A percentile compares a stretch with the other conserved stretches of the same genome.
Conservation (phyloP, 192 early-diverging fungal genomes). For the Backusella tuberculispora region DNA sequence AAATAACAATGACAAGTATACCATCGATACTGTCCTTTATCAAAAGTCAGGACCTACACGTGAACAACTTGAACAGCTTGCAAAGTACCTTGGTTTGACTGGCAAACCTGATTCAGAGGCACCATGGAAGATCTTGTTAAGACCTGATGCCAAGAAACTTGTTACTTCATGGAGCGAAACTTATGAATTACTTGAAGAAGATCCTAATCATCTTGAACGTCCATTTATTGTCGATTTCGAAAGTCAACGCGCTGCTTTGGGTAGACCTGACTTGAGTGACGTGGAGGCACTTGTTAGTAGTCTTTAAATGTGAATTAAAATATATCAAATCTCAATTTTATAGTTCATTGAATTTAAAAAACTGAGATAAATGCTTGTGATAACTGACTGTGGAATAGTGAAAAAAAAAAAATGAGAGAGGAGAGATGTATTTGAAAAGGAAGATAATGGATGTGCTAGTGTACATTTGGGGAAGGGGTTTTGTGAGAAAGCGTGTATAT, state of each 20-base stretch:
- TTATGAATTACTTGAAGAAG: constrained; percentile 22
- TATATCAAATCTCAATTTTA: too few relatives aligned
- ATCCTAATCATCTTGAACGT: constrained; percentile 35
- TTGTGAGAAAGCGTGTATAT: too few relatives aligned
- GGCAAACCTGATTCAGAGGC: constrained; percentile 10
- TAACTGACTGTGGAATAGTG: too few relatives aligned
- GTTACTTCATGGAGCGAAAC: constrained; percentile 18
- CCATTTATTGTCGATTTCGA: constrained; percentile 47
- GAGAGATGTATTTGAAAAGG: too few relatives aligned
- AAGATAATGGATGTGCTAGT: too few relatives aligned
- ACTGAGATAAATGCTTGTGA: too few relatives aligned
- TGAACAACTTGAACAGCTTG: constrained; percentile 26
- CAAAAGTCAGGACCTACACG: constrained; percentile 27
- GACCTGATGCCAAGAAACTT: constrained; percentile 38
- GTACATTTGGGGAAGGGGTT: too few relatives aligned
- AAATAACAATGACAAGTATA: constrained; percentile 3
- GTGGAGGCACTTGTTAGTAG: constrained; percentile 31
- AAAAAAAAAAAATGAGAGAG: too few relatives aligned
- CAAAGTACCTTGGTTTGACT: constrained; percentile 26
- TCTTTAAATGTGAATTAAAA: neutral
- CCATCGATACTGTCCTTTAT: constrained; percentile 33
- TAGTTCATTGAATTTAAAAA: too few relatives aligned
- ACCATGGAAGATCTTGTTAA: constrained; percentile 32
- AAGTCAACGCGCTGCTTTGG: constrained; percentile 36
- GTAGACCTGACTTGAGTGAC: constrained; percentile 29